Conservation (phyloP, 495 filamentous ascomycete species). For the Chaetomium tenue region DNA sequence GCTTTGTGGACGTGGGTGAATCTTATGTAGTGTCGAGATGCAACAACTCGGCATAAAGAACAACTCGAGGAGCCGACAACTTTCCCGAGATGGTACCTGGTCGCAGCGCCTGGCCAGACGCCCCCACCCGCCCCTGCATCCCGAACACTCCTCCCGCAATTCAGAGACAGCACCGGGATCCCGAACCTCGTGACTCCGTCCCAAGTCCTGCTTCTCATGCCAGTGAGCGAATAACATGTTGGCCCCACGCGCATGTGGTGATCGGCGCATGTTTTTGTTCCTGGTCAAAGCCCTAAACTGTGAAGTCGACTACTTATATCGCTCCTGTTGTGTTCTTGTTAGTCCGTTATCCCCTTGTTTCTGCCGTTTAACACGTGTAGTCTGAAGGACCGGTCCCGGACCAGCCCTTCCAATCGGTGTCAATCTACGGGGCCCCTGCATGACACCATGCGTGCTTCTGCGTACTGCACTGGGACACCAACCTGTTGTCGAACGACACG, state of each 20-base stretch:
- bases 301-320: too few relatives aligned
- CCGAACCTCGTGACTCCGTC: neutral
- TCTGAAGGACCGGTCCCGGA: neutral
- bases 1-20: too few relatives aligned
- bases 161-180: neutral
- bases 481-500: too few relatives aligned
- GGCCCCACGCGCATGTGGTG: neutral
- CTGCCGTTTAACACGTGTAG: neutral
- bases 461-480: too few relatives aligned
- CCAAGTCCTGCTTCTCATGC: neutral
- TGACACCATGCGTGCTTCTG: conserved; percentile 12
- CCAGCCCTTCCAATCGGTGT: neutral
- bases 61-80: too few relatives aligned
- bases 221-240: conserved; percentile 4
- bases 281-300: neutral
- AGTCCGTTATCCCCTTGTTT: neutral
- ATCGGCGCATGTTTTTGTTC: neutral
- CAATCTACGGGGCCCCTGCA: neutral
- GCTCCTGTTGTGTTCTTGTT: too few relatives aligned
- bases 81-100: too few relatives aligned
- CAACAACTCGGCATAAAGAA: too few relatives aligned
- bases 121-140: conserved; percentile 9
- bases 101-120: neutral
- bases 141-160: neutral
- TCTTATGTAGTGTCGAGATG: too few relatives aligned